Percentiles rank a stretch among this genome's conserved stretches.
These are phyloP conservation scores for Sisymbrium altissimum DNA, from an alignment of 345 rosid species.

Conservation along the genomic window DNA sequence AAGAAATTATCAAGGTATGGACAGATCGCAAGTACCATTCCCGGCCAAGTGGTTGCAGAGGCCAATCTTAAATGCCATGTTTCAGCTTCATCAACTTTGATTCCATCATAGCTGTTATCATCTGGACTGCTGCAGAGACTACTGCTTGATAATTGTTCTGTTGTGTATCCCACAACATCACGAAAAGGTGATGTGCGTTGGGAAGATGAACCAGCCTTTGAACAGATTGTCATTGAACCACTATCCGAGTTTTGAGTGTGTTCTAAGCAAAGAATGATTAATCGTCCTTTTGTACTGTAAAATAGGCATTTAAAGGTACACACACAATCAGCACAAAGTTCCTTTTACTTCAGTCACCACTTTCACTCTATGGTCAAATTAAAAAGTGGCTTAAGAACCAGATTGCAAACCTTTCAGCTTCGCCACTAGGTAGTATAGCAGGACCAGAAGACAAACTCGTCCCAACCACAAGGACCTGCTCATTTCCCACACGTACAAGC, in stretches of 20 bases:
- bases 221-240: constrained; percentile 64
- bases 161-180: constrained; percentile 61
- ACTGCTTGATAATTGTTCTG: constrained; percentile 79
- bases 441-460: constrained; percentile 90
- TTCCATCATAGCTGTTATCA: constrained; percentile 73
- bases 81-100: constrained; percentile 79
- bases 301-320: constrained; percentile 27
- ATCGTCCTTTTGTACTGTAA: constrained; percentile 86
- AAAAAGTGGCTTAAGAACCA: constrained; percentile 10
- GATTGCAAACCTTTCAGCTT: constrained; percentile 82
- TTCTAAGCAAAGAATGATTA: constrained; percentile 71
- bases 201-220: constrained; percentile 71
- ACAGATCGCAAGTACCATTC: constrained; percentile 93
- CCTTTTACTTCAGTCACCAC: constrained; percentile 9
- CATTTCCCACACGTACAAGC: constrained; percentile 76
- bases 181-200: constrained; percentile 78
- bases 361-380: constrained; percentile 11
- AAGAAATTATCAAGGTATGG: constrained; percentile 87
- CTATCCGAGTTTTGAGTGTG: constrained; percentile 67
- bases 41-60: constrained; percentile 53
- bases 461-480: constrained; percentile 82
- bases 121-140: constrained; percentile 87
- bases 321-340: constrained; percentile 20
- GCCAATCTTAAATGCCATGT: constrained; percentile 72
- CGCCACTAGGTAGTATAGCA: constrained; percentile 94